Evolutionary conservation across 495 filamentous ascomycete genomes (phyloP), one percentile per base, ranked within the genome.

Genomic region (Penicillium soppii): DNA sequence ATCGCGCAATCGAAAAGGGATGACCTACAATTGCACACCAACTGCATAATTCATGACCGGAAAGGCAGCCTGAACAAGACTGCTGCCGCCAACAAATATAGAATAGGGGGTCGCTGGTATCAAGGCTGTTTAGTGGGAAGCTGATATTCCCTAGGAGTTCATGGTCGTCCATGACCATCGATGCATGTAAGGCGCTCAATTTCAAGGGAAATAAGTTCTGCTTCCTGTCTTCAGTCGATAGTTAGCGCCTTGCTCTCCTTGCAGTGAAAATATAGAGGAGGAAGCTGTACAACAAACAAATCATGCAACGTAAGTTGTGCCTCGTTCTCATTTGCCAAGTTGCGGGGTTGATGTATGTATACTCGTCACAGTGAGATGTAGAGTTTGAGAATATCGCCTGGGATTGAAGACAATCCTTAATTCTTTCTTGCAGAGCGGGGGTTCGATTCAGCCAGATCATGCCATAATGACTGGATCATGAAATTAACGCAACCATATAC

Each of bases 21-120:
- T 33, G 13, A 70, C 77, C 47, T 70, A 82, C 78, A 55, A 74
- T 67, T n/a, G 77, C 64, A 59, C 79, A 82, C 79, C 79, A 82
- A 36, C 78, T 78, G 65, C 79, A 82, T 21, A 61, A 55, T 10
- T 65, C 53, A 46, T 65, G 58, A 7, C 69, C 66, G 26, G 60
- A 41, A 26, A 78, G 50, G 53, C 75, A 78, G 22, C 56, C 50
- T n/a, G 60, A 59, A 50, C 75, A 78, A 7, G 74, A 73, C 51
- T 78, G 75, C 13, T 70, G 62, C 9, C 72, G 59, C 75, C 75
- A 78, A 55, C 75, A 78, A 21, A 64, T 21, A 26, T 66, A 56
- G 42, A 76, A 74, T 13, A 74, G 60, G 13, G 67, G 58, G 26
- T 74, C 69, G 30, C 36, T 54, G 9, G 13, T 21, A 1, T 67